A percentile compares a stretch with the other conserved stretches of the same genome.
Evolutionary conservation across 129 eudicot species (phyloP).

Genomic region (Silybum marianum): DNA sequence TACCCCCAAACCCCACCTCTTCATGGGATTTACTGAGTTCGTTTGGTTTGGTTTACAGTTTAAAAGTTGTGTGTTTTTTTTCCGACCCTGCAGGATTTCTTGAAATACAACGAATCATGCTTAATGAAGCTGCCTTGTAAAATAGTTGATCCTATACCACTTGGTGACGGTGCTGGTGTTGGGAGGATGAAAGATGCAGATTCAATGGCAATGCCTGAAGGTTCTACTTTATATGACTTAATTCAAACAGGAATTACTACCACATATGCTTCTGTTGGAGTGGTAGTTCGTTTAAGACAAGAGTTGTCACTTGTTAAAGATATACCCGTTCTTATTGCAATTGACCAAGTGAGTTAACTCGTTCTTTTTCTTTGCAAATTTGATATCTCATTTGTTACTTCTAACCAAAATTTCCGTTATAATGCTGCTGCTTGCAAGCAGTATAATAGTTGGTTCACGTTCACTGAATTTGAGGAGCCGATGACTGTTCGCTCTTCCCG

Average conservation of each 20-base stretch:
- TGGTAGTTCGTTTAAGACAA: slow-evolving; percentile 80
- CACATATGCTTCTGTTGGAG: slow-evolving; percentile 93
- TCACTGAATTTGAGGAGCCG: slow-evolving; percentile 76
- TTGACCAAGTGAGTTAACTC: slow-evolving; percentile 74
- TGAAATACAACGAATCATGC: slow-evolving; percentile 57
- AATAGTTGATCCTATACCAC: slow-evolving; percentile 69
- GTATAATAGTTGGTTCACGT: slow-evolving; percentile 98
- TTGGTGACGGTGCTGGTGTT: slow-evolving; percentile 97
- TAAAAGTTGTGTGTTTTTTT: neutral
- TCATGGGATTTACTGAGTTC: too few species aligned
- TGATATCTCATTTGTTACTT: slow-evolving; percentile 5
- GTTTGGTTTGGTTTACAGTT: neutral
- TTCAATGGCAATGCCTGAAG: slow-evolving; percentile 69
- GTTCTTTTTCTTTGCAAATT: slow-evolving; percentile 18
- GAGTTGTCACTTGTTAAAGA: slow-evolving; percentile 76
- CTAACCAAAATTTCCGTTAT: neutral
- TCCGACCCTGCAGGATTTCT: slow-evolving; percentile 59
- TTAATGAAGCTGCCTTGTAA: slow-evolving; percentile 66
- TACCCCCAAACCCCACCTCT: too few species aligned
- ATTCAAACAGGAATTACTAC: slow-evolving; percentile 65
- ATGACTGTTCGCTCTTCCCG: slow-evolving; percentile 75
- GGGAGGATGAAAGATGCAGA: slow-evolving; percentile 77
- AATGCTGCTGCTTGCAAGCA: slow-evolving; percentile 38
- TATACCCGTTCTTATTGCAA: slow-evolving; percentile 80
- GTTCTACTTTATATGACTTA: slow-evolving; percentile 71